Evolutionary conservation across 257 asterid species (phyloP).

Genomic region (Haberlea rhodopensis): DNA sequence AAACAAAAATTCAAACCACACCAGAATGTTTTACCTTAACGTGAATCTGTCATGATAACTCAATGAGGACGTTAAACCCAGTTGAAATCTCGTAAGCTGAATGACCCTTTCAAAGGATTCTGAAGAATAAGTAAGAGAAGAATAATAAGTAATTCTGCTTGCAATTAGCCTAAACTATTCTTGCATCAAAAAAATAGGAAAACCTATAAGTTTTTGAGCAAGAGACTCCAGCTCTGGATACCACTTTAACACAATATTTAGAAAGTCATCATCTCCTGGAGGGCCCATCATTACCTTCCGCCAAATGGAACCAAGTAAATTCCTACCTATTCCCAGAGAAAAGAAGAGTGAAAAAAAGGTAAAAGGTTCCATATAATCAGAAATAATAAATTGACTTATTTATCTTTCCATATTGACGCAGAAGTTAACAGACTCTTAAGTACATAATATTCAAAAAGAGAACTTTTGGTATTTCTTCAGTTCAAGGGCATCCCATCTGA

Average conservation of each 20-base stretch:
- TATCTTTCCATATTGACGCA: no score
- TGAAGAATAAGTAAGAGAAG: slow-evolving; percentile 34
- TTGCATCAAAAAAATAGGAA: slow-evolving; percentile 8
- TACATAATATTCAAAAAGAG: no score
- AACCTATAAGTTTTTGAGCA: slow-evolving; percentile 66
- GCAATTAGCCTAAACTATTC: slow-evolving; percentile 3
- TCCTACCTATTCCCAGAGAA: slow-evolving; percentile 46
- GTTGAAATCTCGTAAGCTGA: slow-evolving; percentile 44
- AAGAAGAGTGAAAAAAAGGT: slow-evolving; percentile 16
- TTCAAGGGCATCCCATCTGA: no score
- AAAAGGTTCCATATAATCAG: slow-evolving; percentile 15
- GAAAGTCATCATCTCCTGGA: slow-evolving; percentile 57
- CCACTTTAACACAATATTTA: slow-evolving; percentile 55
- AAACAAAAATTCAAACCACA: neutral
- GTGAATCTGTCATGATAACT: slow-evolving; percentile 70
- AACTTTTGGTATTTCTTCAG: no score
- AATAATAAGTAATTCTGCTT: slow-evolving; percentile 6
- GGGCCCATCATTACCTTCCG: slow-evolving; percentile 66
- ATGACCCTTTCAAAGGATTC: slow-evolving; percentile 67
- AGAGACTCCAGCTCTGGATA: slow-evolving; percentile 63
- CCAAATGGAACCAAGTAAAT: slow-evolving; percentile 77
- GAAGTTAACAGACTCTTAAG: no score
- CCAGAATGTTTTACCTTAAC: slow-evolving; percentile 45
- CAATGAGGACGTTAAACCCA: slow-evolving; percentile 41
- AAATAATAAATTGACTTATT: slow-evolving; percentile 7